Base-by-base conservation (phyloP, 2,329 filamentous ascomycete species). In the Apiospora saccharicola region DNA sequence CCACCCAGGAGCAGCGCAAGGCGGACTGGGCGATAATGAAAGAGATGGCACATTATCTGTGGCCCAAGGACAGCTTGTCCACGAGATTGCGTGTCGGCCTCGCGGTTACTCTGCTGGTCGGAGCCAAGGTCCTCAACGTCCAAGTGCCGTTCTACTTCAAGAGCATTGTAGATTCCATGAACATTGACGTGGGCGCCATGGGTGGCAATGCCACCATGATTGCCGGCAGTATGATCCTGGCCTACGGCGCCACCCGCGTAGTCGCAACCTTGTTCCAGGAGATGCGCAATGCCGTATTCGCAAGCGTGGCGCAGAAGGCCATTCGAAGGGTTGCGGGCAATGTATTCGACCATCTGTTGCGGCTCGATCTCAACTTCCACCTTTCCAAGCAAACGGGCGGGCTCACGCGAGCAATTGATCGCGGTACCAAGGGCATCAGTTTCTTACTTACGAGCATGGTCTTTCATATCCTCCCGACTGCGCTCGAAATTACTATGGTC, bases 81-180 rank as follows among this genome's bases (percentile, higher is more conserved):
- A 97, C 95, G 4, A 94, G 97, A 81, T 84, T 95, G 74, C 91
- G 96, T 74, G 96, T 99, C 46, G 90, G 93, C 14, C 84, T 97
- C 68, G 95, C 96, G n/a, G 88, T 99, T 4, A 90, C 88, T 10
- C 84, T 99, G 74, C 88, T 99, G 49, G 85, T 99, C 30, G 94
- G 95, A 73, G 94, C 95, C 80, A 99, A 99, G 88, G 90, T 97
- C 68, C 87, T 99, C 79, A 99, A 98, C 82, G 96, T 99, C 22
- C 95, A 99, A 85, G 94, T 99, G 67, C 96, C 96, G 0, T 99
- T 99, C 81, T 99, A 98, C 86, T 99, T 99, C 87, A 98, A 98
- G 87, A 95, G 86, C 82, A 98, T 99, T 75, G 94, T 99, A 57
- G 97, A 99, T 82, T 91, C 94, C 26, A 98, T 99, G 94, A 99